Evolutionary conservation across 2,329 filamentous ascomycete species (phyloP).

Genomic region (Apiospora kogelbergensis): DNA sequence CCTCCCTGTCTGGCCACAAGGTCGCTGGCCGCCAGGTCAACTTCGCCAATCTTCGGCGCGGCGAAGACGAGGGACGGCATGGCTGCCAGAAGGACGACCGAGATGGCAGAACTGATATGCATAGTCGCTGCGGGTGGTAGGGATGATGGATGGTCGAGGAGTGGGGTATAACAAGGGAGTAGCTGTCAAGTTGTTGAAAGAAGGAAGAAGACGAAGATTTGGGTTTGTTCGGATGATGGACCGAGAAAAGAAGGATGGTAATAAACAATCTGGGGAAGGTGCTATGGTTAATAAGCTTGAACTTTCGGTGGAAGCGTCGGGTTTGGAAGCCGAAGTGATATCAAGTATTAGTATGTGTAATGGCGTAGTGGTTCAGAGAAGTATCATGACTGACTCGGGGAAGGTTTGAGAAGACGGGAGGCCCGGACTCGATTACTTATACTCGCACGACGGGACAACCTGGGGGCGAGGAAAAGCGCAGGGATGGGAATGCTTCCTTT

Average conservation of each 20-base stretch:
- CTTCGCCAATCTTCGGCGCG: background rate
- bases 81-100: background rate
- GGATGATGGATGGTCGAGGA: background rate
- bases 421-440: background rate
- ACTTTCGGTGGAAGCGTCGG: background rate
- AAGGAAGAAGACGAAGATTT: background rate
- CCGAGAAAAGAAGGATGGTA: background rate
- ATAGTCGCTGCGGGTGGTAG: background rate
- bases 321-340: background rate
- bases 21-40: background rate
- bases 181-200: background rate
- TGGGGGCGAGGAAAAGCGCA: background rate
- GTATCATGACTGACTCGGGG: slow-evolving; percentile 6
- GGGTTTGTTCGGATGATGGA: background rate
- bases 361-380: background rate
- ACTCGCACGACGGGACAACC: background rate
- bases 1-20: background rate
- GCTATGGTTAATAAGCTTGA: background rate
- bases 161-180: background rate
- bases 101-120: background rate
- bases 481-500: background rate
- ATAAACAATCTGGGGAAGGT: background rate
- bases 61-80: background rate
- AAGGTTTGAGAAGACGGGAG: background rate
- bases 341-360: background rate